These are phyloP conservation scores for Chernovozyma sophiae-reginae DNA, from an alignment of 1,139 yeast species.

Conservation along the genomic window DNA sequence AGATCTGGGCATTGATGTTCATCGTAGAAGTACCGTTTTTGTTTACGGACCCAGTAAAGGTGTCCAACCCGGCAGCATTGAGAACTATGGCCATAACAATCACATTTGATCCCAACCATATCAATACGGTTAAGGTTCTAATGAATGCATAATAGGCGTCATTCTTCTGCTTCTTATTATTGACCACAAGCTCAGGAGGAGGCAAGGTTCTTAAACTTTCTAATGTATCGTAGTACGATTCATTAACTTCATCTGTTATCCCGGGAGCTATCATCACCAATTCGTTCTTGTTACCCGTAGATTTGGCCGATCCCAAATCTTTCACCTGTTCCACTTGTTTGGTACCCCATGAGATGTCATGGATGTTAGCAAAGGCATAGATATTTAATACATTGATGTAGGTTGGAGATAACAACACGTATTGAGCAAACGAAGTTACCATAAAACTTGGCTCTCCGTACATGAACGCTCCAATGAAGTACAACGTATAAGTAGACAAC, in stretches of 20 bases:
- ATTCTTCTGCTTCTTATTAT: slow-evolving; percentile 26
- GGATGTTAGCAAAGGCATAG: slow-evolving; percentile 81
- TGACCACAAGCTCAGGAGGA: slow-evolving; percentile 18
- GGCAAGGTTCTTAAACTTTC: slow-evolving; percentile 38
- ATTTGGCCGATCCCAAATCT: slow-evolving; percentile 69
- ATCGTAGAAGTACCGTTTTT: slow-evolving; percentile 11
- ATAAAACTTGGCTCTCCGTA: slow-evolving; percentile 79
- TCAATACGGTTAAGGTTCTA: slow-evolving; percentile 43
- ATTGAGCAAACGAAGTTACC: slow-evolving; percentile 70
- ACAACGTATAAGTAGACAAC: slow-evolving; percentile 77
- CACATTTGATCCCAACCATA: slow-evolving; percentile 45
- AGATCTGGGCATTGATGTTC: slow-evolving; percentile 31
- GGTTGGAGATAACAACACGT: slow-evolving; percentile 67
- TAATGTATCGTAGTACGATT: slow-evolving; percentile 49
- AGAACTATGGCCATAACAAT: slow-evolving; percentile 40
- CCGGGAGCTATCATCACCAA: slow-evolving; percentile 68
- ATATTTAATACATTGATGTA: slow-evolving; percentile 77
- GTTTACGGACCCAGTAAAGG: slow-evolving; percentile 18
- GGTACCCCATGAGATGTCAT: slow-evolving; percentile 88
- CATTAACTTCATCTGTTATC: slow-evolving; percentile 57
- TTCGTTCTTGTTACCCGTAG: slow-evolving; percentile 54
- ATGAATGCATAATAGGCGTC: slow-evolving; percentile 43
- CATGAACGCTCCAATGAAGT: slow-evolving; percentile 69
- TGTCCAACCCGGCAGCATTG: slow-evolving; percentile 38
- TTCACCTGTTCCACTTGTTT: slow-evolving; percentile 63